A percentile compares a stretch with the other conserved stretches of the same genome.
phyloP scores from a whole-genome alignment of 768 basidiomycete genomes.

The Rhodocollybia butyracea region DNA sequence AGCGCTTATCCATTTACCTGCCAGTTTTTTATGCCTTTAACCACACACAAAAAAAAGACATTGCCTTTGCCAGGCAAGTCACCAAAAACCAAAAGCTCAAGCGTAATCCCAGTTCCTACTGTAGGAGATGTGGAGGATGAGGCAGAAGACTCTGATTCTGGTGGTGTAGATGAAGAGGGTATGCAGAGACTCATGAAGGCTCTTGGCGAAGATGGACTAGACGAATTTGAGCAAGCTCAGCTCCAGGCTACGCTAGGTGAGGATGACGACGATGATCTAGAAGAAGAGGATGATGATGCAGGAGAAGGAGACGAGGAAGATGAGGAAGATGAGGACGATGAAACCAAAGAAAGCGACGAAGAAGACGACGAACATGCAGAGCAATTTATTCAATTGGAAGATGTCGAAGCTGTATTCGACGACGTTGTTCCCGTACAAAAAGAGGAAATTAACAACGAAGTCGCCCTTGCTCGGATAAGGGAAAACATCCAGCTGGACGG shows the following conservation, averaged over 20 bases:
- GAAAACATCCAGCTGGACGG: conserved; percentile 73
- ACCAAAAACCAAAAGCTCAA: neutral
- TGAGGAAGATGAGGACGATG: conserved; percentile 22
- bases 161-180: conserved; percentile 54
- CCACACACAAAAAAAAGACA: neutral
- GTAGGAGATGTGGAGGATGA: neutral
- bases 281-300: conserved; percentile 24
- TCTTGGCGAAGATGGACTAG: conserved; percentile 61
- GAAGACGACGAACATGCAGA: conserved; percentile 35
- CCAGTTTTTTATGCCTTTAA: too few species aligned
- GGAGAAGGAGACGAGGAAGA: conserved; percentile 20
- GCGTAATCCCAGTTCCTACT: neutral
- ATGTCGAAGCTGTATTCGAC: conserved; percentile 70
- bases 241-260: conserved; percentile 39
- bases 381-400: conserved; percentile 61
- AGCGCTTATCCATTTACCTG: too few species aligned
- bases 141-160: conserved; percentile 29
- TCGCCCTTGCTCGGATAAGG: conserved; percentile 77
- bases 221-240: conserved; percentile 61
- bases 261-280: conserved; percentile 28
- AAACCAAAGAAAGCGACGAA: conserved; percentile 29
- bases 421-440: conserved; percentile 83
- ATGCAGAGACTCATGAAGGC: conserved; percentile 53
- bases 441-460: conserved; percentile 76
- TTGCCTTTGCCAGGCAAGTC: neutral